Evolutionary conservation across 2,329 filamentous ascomycete genomes (phyloP).

Genomic region (Diaporthe amygdali): DNA sequence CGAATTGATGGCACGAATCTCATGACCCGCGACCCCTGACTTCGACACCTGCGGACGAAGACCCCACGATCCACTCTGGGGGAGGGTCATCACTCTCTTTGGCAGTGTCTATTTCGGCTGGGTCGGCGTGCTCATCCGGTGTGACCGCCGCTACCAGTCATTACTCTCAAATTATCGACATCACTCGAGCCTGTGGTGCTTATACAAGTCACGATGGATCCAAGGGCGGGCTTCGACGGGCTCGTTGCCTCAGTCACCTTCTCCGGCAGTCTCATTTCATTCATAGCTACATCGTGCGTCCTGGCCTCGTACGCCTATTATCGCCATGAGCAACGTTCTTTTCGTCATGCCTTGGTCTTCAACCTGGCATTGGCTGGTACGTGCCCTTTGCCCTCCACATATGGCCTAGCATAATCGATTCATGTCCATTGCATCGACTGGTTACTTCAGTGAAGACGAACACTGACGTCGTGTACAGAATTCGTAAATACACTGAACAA

Average conservation of each 20-base stretch:
- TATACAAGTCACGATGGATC: constrained; percentile 14
- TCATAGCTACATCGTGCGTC: constrained; percentile 24
- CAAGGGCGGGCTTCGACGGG: constrained; percentile 3
- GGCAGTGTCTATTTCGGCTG: not conserved
- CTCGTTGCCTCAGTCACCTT: constrained; percentile 24
- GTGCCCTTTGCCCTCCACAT: constrained; percentile 11
- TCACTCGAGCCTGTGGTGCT: not conserved
- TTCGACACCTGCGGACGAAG: not conserved
- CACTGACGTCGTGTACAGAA: constrained; percentile 33
- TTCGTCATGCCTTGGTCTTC: constrained; percentile 31
- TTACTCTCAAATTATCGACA: not conserved
- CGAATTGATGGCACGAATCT: constrained; percentile 3
- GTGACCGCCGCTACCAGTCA: not conserved
- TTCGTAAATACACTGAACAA: constrained; percentile 49
- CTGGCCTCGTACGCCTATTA: constrained; percentile 25
- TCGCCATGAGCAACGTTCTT: constrained; percentile 28
- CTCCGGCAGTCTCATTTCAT: constrained; percentile 26
- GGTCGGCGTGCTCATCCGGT: not conserved
- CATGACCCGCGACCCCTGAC: constrained; percentile 12
- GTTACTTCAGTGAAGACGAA: not conserved
- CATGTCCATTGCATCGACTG: not conserved
- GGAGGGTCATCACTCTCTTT: constrained; percentile 1
- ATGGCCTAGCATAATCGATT: not conserved
- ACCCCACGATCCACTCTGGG: not conserved
- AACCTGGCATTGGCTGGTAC: constrained; percentile 31